phyloP scores from a whole-genome alignment of 441 rosid species.

The Sinapis alba region DNA sequence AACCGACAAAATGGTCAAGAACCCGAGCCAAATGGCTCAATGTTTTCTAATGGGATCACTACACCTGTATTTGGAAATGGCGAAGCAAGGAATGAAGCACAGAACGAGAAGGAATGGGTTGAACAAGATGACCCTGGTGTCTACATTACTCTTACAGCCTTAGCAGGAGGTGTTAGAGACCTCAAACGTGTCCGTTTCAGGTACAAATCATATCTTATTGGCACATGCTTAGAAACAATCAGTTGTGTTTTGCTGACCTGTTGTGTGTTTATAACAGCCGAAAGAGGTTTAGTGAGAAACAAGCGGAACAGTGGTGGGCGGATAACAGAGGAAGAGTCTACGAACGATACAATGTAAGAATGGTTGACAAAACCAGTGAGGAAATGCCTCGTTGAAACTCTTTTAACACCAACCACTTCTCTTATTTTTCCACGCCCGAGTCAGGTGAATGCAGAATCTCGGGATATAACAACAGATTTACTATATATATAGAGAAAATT shows the following conservation, averaged over 20 bases:
- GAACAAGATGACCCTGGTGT: conserved; percentile 98
- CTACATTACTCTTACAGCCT: conserved; percentile 81
- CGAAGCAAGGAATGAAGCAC: conserved; percentile 67
- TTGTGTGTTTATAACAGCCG: conserved; percentile 54
- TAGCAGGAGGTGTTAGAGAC: conserved; percentile 86
- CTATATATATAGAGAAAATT: conserved; percentile 12
- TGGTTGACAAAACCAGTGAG: conserved; percentile 73
- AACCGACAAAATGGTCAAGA: conserved; percentile 62
- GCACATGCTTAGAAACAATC: not conserved
- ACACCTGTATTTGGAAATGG: conserved; percentile 45
- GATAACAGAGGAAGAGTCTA: conserved; percentile 91
- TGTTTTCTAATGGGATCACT: conserved; percentile 59
- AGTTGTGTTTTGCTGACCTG: not conserved
- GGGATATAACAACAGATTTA: conserved; percentile 36
- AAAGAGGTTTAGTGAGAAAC: conserved; percentile 86
- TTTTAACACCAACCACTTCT: conserved; percentile 23
- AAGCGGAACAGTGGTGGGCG: conserved; percentile 98
- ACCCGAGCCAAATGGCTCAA: conserved; percentile 52
- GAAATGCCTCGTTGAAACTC: conserved; percentile 61
- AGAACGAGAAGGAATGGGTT: conserved; percentile 79
- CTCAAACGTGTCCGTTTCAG: conserved; percentile 97
- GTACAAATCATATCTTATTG: conserved; percentile 44
- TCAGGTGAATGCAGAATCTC: conserved; percentile 27
- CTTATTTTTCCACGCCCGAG: conserved; percentile 34
- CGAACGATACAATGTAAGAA: conserved; percentile 80